A percentile compares a stretch with the other conserved stretches of the same genome.
phyloP scores from a whole-genome alignment of 768 basidiomycete genomes.

The Xerocomus spinulosus region DNA sequence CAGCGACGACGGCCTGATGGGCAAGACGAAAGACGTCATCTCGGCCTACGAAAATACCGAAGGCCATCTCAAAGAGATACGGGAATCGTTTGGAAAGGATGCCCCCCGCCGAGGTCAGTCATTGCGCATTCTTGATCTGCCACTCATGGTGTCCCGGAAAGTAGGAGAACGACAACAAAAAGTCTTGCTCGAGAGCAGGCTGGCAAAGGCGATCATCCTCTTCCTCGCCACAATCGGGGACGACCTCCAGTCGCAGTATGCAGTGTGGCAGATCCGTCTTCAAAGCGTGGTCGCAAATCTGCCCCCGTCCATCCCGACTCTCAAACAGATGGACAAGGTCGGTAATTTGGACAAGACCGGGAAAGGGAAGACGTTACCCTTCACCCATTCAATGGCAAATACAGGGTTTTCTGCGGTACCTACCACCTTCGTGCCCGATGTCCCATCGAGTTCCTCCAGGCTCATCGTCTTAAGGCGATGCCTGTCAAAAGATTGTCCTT shows the following conservation, averaged over 20 bases:
- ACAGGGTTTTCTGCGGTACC: not conserved
- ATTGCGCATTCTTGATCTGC: not conserved
- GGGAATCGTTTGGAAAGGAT: constrained; percentile 4
- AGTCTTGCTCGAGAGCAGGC: constrained; percentile 2
- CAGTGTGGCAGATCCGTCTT: constrained; percentile 12
- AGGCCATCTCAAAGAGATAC: constrained; percentile 4
- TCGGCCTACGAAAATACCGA: constrained; percentile 2
- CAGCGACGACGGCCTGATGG: constrained; percentile 6
- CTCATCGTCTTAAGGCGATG: constrained; percentile 11
- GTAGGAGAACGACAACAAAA: constrained; percentile 2
- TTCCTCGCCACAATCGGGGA: constrained; percentile 10
- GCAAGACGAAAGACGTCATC: constrained; percentile 3
- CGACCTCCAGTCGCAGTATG: constrained; percentile 12
- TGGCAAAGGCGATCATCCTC: constrained; percentile 9
- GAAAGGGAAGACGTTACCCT: not conserved
- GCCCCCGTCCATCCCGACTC: not conserved
- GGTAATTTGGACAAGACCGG: not conserved
- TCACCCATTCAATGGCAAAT: not conserved
- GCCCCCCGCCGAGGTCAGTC: not conserved
- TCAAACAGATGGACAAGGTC: not conserved
- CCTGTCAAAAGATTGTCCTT: constrained; percentile 11
- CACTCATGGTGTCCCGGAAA: not conserved
- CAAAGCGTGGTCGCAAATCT: not conserved
- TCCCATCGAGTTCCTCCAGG: not conserved
- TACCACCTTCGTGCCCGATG: not conserved